Percentiles rank a stretch among this genome's conserved stretches.
Evolutionary conservation across 805 yeast species (phyloP).

Genomic region (Pichia scutulata): DNA sequence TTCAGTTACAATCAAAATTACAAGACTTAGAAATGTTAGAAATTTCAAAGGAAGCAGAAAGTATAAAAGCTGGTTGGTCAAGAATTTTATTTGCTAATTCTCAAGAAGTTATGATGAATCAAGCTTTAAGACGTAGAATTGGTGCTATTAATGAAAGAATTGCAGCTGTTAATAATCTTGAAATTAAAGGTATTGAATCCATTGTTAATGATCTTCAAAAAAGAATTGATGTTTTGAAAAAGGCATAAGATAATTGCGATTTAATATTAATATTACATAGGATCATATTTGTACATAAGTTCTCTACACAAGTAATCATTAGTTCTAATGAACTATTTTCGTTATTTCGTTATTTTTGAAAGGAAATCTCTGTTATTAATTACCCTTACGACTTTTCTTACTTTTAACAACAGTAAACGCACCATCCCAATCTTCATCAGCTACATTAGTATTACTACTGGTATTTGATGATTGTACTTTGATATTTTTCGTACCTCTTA

Average conservation of each 20-base stretch:
- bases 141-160: conserved; percentile 39
- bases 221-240: conserved; percentile 10
- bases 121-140: conserved; percentile 76
- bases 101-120: conserved; percentile 87
- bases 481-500: conserved; percentile 14
- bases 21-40: conserved; percentile 78
- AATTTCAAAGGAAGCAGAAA: conserved; percentile 66
- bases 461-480: neutral
- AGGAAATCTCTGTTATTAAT: neutral
- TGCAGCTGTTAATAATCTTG: conserved; percentile 23
- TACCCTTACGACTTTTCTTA: conserved; percentile 37
- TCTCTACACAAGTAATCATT: no score
- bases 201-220: conserved; percentile 13
- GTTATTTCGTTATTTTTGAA: neutral
- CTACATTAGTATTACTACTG: conserved; percentile 1
- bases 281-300: neutral
- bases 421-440: conserved; percentile 46
- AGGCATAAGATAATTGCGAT: neutral
- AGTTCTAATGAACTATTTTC: neutral
- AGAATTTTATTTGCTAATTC: conserved; percentile 60
- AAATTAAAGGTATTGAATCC: conserved; percentile 23
- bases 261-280: neutral
- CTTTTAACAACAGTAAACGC: conserved; percentile 48
- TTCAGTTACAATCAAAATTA: conserved; percentile 65
- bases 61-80: conserved; percentile 66